phyloP scores from a whole-genome alignment of 495 filamentous ascomycete genomes.

The Aspergillus nidulans region DNA sequence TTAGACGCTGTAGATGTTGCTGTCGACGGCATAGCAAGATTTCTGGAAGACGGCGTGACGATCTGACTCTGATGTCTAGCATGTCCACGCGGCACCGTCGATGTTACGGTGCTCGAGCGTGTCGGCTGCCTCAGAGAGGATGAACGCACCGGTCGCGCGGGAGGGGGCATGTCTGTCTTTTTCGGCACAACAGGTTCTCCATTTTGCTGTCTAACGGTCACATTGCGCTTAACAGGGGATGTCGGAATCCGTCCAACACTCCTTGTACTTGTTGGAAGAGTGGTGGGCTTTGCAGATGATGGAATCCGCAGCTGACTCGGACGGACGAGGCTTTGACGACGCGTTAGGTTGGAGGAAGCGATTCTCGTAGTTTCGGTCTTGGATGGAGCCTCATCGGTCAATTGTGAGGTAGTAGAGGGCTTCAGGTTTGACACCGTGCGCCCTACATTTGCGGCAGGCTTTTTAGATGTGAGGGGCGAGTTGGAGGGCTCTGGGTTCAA shows the following conservation, averaged over 20 bases:
- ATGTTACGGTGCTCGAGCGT: conserved; percentile 10
- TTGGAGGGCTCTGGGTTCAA: conserved; percentile 9
- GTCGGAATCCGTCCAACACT: conserved; percentile 19
- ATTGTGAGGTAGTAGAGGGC: conserved; percentile 4
- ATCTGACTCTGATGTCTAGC: conserved; percentile 38
- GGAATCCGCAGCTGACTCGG: conserved; percentile 24
- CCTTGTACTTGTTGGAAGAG: conserved; percentile 17
- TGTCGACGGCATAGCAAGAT: conserved; percentile 9
- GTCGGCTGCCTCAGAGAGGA: conserved; percentile 40
- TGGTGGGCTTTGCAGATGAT: conserved; percentile 12
- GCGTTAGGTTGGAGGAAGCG: conserved; percentile 8
- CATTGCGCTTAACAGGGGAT: conserved; percentile 30
- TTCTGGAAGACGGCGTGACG: conserved; percentile 15
- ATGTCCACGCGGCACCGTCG: conserved; percentile 25
- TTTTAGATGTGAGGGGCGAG: conserved; percentile 6
- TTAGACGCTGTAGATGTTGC: conserved; percentile 22
- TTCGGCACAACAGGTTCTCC: conserved; percentile 29
- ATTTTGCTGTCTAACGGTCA: conserved; percentile 9
- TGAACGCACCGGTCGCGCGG: conserved; percentile 33
- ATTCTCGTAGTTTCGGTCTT: not conserved
- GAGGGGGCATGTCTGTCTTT: conserved; percentile 38
- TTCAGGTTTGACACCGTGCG: conserved; percentile 22
- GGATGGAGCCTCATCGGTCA: not conserved
- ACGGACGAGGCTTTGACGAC: conserved; percentile 35
- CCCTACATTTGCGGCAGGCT: conserved; percentile 28